phyloP scores from a whole-genome alignment of 805 yeast genomes.

The Yarrowia sp. region DNA sequence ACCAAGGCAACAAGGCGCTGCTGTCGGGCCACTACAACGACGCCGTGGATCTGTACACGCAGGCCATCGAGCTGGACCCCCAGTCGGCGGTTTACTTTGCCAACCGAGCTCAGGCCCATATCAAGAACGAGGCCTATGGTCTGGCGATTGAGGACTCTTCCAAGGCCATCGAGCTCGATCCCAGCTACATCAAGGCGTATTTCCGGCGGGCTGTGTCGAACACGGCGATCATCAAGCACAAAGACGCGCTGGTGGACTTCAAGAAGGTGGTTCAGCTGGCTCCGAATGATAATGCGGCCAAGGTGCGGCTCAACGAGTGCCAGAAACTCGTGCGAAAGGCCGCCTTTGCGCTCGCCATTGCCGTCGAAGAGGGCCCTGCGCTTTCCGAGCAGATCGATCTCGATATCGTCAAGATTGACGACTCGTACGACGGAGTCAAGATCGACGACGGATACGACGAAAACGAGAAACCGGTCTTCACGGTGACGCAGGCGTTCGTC shows the following conservation, averaged over 20 bases:
- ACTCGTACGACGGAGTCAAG: slow-evolving; percentile 64
- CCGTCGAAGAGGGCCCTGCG: slow-evolving; percentile 67
- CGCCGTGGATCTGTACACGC: slow-evolving; percentile 71
- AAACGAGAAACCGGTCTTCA: slow-evolving; percentile 50
- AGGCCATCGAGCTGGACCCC: slow-evolving; percentile 70
- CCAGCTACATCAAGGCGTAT: slow-evolving; percentile 75
- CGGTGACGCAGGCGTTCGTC: slow-evolving; percentile 63
- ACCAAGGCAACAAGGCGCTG: slow-evolving; percentile 71
- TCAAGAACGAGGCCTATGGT: slow-evolving; percentile 86
- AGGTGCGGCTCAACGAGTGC: slow-evolving; percentile 66
- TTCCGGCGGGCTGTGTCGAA: slow-evolving; percentile 86
- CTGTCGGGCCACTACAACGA: slow-evolving; percentile 64
- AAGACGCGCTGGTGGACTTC: slow-evolving; percentile 75
- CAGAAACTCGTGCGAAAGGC: slow-evolving; percentile 69
- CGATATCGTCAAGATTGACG: slow-evolving; percentile 57
- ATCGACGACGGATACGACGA: slow-evolving; percentile 55
- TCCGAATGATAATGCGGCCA: slow-evolving; percentile 75
- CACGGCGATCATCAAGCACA: slow-evolving; percentile 76
- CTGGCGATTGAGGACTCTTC: slow-evolving; percentile 81
- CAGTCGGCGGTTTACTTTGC: slow-evolving; percentile 73
- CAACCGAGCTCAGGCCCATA: slow-evolving; percentile 87
- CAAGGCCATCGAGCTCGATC: slow-evolving; percentile 70
- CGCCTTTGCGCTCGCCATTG: slow-evolving; percentile 87
- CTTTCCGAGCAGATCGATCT: slow-evolving; percentile 52
- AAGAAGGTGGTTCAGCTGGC: slow-evolving; percentile 64